Evolutionary conservation across 352 stramenopile genomes (phyloP), one percentile per base, ranked within the genome.

Genomic region (Globisporangium camurandrum): DNA sequence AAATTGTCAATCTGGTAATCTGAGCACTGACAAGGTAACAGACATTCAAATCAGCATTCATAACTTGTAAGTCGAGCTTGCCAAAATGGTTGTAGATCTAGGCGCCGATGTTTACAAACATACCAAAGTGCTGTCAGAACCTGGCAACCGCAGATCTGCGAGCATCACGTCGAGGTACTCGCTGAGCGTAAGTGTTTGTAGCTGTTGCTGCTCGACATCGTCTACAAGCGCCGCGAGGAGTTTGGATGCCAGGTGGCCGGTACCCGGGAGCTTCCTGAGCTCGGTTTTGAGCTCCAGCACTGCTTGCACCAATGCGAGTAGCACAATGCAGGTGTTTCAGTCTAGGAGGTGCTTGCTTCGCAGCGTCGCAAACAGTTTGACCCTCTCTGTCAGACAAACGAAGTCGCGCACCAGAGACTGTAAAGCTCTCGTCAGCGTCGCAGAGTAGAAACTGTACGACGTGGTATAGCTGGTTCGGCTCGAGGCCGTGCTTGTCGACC

Each of bases 401-500:
- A n/a, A 39, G 20, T 23, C 22, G 17, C 56, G 47, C 36, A 90
- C 75, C 69, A 52, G 81, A 95, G n/a, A 98, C 84, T 31, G 73
- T 72, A 16, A 75, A 76, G 63, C 93, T 96, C 33, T 75, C 71
- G 51, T 98, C 86, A 4, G 71, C 62, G 51, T 97, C 91, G 53
- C 92, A 98, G 38, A 98, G 79, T 62, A 98, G 78, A 59, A 98
- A 98, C 55, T 97, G 88, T 24, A 96, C 84, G 49, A 98, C 64
- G 54, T 97, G 86, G 62, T 96, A 97, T 48, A 98, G 79, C 49
- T 95, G 89, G 39, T 74, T 89, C 20, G 92, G 90, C 59, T 98
- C 95, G 2, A 97, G 64, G n/a, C 83, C 85, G 28, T 88, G 95
- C 12, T 74, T 88, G 68, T 98, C 93, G 20, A 76, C 65, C 26